A percentile compares a stretch with the other conserved stretches of the same genome.
phyloP scores from a whole-genome alignment of 2,329 filamentous ascomycete genomes.

The Tolypocladium capitatum region DNA sequence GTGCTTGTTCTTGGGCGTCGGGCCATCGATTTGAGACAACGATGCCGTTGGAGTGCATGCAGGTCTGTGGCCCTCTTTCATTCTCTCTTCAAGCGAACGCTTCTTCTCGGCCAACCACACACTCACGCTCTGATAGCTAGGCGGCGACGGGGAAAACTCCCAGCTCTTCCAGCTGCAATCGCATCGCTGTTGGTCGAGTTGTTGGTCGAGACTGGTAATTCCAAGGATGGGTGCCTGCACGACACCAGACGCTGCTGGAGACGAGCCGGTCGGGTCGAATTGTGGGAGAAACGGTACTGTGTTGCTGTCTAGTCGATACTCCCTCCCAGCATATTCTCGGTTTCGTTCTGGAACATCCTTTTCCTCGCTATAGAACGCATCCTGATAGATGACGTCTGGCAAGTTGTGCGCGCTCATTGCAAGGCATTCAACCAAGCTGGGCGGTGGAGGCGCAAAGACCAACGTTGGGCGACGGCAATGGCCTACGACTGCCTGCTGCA shows the following conservation, averaged over 20 bases:
- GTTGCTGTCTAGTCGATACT: slow-evolving; percentile 65
- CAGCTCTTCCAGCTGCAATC: slow-evolving; percentile 50
- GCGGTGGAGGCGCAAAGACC: slow-evolving; percentile 15
- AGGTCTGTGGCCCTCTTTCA: slow-evolving; percentile 5
- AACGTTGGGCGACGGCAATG: slow-evolving; percentile 4
- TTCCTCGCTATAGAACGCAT: slow-evolving; percentile 75
- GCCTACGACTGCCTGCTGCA: background rate
- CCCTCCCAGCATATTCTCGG: slow-evolving; percentile 76
- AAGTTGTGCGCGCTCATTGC: slow-evolving; percentile 18
- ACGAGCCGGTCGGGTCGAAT: slow-evolving; percentile 53
- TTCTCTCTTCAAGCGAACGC: slow-evolving; percentile 7
- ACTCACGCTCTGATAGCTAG: slow-evolving; percentile 54
- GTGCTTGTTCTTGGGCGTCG: slow-evolving; percentile 69
- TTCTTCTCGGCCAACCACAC: slow-evolving; percentile 45
- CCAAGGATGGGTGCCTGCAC: slow-evolving; percentile 34
- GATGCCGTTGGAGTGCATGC: slow-evolving; percentile 20
- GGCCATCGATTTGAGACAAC: slow-evolving; percentile 77
- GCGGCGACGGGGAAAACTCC: slow-evolving; percentile 63
- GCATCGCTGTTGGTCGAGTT: slow-evolving; percentile 31
- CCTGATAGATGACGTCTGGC: slow-evolving; percentile 65
- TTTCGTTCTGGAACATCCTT: slow-evolving; percentile 64
- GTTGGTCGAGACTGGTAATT: slow-evolving; percentile 33
- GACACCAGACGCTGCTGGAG: slow-evolving; percentile 40
- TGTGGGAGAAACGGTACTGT: slow-evolving; percentile 67
- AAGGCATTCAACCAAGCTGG: slow-evolving; percentile 8